A percentile compares a stretch with the other conserved stretches of the same genome.
Evolutionary conservation across 2,329 filamentous ascomycete genomes (phyloP).

Genomic region (Apiospora phragmitis): DNA sequence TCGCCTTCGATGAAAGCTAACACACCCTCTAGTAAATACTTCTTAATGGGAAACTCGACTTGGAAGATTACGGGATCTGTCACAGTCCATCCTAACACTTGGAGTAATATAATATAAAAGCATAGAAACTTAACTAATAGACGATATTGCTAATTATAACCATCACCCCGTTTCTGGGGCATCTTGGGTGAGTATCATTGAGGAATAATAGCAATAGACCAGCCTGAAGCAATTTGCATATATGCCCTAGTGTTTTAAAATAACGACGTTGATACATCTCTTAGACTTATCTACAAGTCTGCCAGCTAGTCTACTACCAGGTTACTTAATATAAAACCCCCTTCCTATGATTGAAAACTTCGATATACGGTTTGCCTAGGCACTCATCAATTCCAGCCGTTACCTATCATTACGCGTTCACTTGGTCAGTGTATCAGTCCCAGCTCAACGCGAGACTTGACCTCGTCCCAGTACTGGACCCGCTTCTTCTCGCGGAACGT

Average conservation of each 20-base stretch:
- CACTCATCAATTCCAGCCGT: too few relatives aligned
- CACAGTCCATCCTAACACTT: too few relatives aligned
- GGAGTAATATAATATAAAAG: not conserved
- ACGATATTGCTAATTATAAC: not conserved
- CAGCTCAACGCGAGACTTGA: slow-evolving; percentile 28
- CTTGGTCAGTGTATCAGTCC: slow-evolving; percentile 27
- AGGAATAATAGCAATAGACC: too few relatives aligned
- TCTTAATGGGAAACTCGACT: not conserved
- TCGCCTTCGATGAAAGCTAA: not conserved
- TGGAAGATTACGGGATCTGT: too few relatives aligned
- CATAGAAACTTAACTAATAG: not conserved
- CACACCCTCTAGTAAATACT: not conserved
- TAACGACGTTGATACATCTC: not conserved
- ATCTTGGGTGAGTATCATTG: not conserved
- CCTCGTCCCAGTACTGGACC: slow-evolving; percentile 30
- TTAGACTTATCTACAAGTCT: not conserved
- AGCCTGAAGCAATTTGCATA: not conserved
- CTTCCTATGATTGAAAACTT: not conserved
- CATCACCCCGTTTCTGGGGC: not conserved
- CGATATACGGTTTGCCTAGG: not conserved
- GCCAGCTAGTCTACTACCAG: not conserved
- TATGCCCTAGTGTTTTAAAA: not conserved
- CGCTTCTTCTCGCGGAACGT: slow-evolving; percentile 27
- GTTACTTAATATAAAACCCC: not conserved
- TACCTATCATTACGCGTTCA: too few relatives aligned